phyloP scores from a whole-genome alignment of 352 stramenopile genomes.

The Phytophthora kernoviae region DNA sequence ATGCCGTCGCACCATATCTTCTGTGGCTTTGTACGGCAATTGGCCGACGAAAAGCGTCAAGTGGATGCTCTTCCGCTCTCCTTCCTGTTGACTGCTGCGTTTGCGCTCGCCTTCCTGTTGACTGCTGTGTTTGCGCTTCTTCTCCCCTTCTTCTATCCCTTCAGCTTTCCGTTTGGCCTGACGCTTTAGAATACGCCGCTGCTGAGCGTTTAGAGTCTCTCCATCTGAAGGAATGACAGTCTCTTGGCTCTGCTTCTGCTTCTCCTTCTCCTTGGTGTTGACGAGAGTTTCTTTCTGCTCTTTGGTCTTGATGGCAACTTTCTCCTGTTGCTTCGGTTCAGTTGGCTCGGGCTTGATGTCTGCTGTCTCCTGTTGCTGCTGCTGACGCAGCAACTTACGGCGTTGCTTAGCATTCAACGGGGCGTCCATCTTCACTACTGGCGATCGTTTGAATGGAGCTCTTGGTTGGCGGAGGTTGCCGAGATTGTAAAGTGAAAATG shows the following conservation, averaged over 20 bases:
- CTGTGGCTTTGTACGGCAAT: constrained; percentile 77
- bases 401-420: constrained; percentile 81
- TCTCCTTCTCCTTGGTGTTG: too few species aligned
- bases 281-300: too few species aligned
- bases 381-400: constrained; percentile 67
- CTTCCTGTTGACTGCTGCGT: constrained; percentile 32
- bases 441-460: neutral
- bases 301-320: neutral
- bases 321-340: neutral
- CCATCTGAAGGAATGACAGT: neutral
- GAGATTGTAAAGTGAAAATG: neutral
- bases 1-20: constrained; percentile 65
- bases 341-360: neutral
- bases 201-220: neutral
- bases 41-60: constrained; percentile 87
- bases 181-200: constrained; percentile 51
- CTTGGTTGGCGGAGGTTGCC: neutral
- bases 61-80: constrained; percentile 71
- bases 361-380: constrained; percentile 36
- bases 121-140: constrained; percentile 62
- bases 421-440: neutral
- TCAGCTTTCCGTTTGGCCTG: constrained; percentile 42
- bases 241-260: too few species aligned
- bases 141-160: constrained; percentile 21
- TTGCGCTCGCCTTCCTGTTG: constrained; percentile 31